A percentile compares a stretch with the other conserved stretches of the same genome.
These are phyloP conservation scores for Gaertneriomyces semiglobifer DNA, from an alignment of 192 early-diverging fungal genomes.

Conservation along the genomic window DNA sequence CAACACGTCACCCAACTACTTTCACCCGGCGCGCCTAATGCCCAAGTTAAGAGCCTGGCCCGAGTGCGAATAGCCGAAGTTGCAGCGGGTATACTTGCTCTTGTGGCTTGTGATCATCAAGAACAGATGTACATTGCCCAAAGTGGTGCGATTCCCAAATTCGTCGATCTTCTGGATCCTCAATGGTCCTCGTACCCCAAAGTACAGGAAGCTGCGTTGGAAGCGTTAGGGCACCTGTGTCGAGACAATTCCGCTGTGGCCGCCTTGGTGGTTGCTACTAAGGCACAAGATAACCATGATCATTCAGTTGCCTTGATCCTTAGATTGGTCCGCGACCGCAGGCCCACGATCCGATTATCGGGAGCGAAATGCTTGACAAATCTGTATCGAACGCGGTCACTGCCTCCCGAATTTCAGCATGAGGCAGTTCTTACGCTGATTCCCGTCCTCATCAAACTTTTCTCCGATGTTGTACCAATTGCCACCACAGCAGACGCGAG, in stretches of 20 bases:
- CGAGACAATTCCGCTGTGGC: slow-evolving; percentile 58
- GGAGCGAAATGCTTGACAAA: slow-evolving; percentile 68
- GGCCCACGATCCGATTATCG: slow-evolving; percentile 64
- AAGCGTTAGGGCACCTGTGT: slow-evolving; percentile 66
- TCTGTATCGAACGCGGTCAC: slow-evolving; percentile 54
- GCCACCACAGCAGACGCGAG: slow-evolving; percentile 17
- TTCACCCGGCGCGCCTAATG: neutral
- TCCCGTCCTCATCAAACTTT: slow-evolving; percentile 67
- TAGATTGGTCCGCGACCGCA: slow-evolving; percentile 63
- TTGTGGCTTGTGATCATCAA: slow-evolving; percentile 56
- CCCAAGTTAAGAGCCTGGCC: no score
- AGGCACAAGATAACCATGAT: slow-evolving; percentile 38
- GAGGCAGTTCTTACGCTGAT: slow-evolving; percentile 57
- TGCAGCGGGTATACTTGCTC: slow-evolving; percentile 59
- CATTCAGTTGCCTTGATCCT: slow-evolving; percentile 53
- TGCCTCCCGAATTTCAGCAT: slow-evolving; percentile 50
- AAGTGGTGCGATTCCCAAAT: slow-evolving; percentile 53
- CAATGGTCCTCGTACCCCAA: slow-evolving; percentile 48
- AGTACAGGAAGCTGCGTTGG: slow-evolving; percentile 75
- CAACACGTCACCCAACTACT: slow-evolving; percentile 22
- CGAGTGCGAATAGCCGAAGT: slow-evolving; percentile 59
- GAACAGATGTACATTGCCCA: slow-evolving; percentile 58
- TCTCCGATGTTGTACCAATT: slow-evolving; percentile 46
- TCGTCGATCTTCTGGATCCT: slow-evolving; percentile 55
- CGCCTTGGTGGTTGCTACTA: slow-evolving; percentile 46